A percentile compares a stretch with the other conserved stretches of the same genome.
These are phyloP conservation scores for Clathrospora elynae DNA, from an alignment of 2,329 filamentous ascomycete species.

Conservation along the genomic window DNA sequence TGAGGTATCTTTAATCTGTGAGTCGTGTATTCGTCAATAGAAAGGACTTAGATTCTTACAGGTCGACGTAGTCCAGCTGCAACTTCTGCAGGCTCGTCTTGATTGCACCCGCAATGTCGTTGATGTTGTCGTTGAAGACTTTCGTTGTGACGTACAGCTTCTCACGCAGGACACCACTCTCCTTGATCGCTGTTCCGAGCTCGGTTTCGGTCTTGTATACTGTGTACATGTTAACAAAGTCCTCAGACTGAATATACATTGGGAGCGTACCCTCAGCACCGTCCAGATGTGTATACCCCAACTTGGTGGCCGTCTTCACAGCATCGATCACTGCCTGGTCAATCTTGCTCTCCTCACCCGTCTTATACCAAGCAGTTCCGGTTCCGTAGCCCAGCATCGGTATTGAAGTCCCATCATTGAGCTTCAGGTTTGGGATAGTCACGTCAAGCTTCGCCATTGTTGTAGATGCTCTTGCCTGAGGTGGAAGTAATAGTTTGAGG, in stretches of 20 bases:
- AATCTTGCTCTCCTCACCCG: slow-evolving; percentile 55
- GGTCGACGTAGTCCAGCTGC: slow-evolving; percentile 65
- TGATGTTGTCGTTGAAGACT: slow-evolving; percentile 55
- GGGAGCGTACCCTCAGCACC: slow-evolving; percentile 66
- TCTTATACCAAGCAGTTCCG: slow-evolving; percentile 70
- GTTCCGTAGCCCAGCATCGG: slow-evolving; percentile 75
- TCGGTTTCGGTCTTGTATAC: slow-evolving; percentile 59
- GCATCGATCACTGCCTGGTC: slow-evolving; percentile 63
- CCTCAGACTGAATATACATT: too few species aligned
- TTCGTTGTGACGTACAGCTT: slow-evolving; percentile 63
- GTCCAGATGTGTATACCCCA: slow-evolving; percentile 76
- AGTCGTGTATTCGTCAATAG: neutral
- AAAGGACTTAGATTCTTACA: slow-evolving; percentile 50
- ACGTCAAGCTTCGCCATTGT: slow-evolving; percentile 51
- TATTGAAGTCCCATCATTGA: slow-evolving; percentile 75
- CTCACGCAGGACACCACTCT: slow-evolving; percentile 51
- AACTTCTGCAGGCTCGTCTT: slow-evolving; percentile 64
- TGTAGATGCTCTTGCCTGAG: slow-evolving; percentile 1
- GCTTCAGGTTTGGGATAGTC: slow-evolving; percentile 65
- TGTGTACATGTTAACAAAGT: slow-evolving; percentile 15
- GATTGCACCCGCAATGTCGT: slow-evolving; percentile 62
- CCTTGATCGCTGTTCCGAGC: slow-evolving; percentile 55
- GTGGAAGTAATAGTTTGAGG: neutral
- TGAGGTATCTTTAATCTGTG: slow-evolving; percentile 57
- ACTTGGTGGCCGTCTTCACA: slow-evolving; percentile 66